Evolutionary conservation across 768 basidiomycete genomes (phyloP).

Genomic region (Pisolithus microcarpus): DNA sequence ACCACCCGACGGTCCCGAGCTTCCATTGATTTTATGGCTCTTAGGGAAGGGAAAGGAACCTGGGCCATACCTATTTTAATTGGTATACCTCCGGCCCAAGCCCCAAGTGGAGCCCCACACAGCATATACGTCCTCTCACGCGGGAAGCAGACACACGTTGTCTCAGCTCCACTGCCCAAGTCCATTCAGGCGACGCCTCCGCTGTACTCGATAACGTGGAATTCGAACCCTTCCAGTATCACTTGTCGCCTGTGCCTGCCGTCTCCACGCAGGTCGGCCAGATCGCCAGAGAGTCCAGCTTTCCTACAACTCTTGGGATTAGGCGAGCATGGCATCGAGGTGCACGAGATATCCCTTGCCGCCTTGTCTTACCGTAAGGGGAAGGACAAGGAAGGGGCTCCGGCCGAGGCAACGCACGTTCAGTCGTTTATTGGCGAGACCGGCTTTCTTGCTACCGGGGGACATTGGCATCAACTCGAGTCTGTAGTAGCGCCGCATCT

Average conservation of each 20-base stretch:
- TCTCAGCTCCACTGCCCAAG: slow-evolving; percentile 61
- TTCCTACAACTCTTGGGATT: slow-evolving; percentile 67
- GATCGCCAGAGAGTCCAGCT: slow-evolving; percentile 22
- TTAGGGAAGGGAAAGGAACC: slow-evolving; percentile 27
- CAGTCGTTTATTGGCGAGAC: slow-evolving; percentile 62
- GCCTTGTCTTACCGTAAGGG: slow-evolving; percentile 33
- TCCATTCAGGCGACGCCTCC: slow-evolving; percentile 42
- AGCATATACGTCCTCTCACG: slow-evolving; percentile 60
- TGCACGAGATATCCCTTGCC: slow-evolving; percentile 57
- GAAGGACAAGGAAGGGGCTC: slow-evolving; percentile 42
- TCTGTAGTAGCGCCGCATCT: slow-evolving; percentile 26
- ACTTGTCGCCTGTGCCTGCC: slow-evolving; percentile 43
- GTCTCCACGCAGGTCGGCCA: slow-evolving; percentile 10
- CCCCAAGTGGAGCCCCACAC: slow-evolving; percentile 22
- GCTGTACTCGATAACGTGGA: slow-evolving; percentile 52
- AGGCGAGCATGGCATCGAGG: slow-evolving; percentile 65
- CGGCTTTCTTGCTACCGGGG: slow-evolving; percentile 39
- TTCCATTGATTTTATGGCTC: slow-evolving; percentile 38
- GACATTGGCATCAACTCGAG: slow-evolving; percentile 38
- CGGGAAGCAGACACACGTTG: slow-evolving; percentile 60
- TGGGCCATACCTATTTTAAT: slow-evolving; percentile 23
- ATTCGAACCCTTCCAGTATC: slow-evolving; percentile 47
- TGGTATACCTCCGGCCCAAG: slow-evolving; percentile 17
- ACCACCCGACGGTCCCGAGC: slow-evolving; percentile 32
- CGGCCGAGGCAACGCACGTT: slow-evolving; percentile 40